A percentile compares a stretch with the other conserved stretches of the same genome.
phyloP scores from a whole-genome alignment of 2,329 filamentous ascomycete species.

The Rutstroemia sydowiana region DNA sequence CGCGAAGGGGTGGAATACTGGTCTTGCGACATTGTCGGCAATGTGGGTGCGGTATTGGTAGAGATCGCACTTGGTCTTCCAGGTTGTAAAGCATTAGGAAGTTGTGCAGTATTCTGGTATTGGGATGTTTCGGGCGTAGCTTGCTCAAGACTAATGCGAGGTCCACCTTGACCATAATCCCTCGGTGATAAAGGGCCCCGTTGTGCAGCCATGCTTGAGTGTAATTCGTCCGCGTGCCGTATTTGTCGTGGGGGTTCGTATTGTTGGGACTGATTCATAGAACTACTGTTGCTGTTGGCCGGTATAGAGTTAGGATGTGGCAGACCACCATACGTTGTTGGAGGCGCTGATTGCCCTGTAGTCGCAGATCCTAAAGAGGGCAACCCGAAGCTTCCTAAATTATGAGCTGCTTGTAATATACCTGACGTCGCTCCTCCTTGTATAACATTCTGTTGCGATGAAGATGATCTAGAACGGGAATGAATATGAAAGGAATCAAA shows the following conservation, averaged over 20 bases:
- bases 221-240: constrained; percentile 47
- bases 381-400: constrained; percentile 25
- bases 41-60: constrained; percentile 49
- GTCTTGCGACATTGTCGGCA: constrained; percentile 49
- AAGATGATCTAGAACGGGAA: constrained; percentile 16
- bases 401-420: constrained; percentile 26
- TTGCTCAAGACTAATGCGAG: constrained; percentile 53
- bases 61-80: constrained; percentile 46
- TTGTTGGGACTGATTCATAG: constrained; percentile 38
- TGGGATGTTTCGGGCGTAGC: constrained; percentile 41
- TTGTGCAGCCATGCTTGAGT: constrained; percentile 27
- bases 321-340: constrained; percentile 18
- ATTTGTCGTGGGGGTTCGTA: constrained; percentile 44
- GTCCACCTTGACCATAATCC: constrained; percentile 39
- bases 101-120: constrained; percentile 37
- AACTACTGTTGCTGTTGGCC: constrained; percentile 17
- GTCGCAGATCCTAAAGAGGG: constrained; percentile 26
- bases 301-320: constrained; percentile 19
- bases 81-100: constrained; percentile 56
- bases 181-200: constrained; percentile 32
- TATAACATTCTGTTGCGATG: constrained; percentile 21
- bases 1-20: constrained; percentile 60
- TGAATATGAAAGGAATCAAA: constrained; percentile 20
- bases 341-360: constrained; percentile 28
- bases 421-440: constrained; percentile 17